phyloP scores from a whole-genome alignment of 2,329 filamentous ascomycete species.

The Coniochaeta pulveracea region DNA sequence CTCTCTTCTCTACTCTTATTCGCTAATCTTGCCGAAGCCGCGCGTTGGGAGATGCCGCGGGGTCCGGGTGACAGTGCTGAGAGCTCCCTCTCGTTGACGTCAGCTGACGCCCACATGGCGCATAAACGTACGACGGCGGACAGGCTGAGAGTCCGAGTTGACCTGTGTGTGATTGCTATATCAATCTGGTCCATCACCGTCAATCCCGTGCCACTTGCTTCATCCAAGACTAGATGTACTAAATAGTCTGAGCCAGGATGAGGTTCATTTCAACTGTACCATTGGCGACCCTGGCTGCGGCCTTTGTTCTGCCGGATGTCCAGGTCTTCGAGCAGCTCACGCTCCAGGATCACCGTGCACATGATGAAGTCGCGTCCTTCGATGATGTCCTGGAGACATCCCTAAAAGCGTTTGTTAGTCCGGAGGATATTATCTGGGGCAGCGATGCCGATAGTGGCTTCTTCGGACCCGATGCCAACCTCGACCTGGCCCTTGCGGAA shows the following conservation, averaged over 20 bases:
- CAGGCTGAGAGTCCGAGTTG: background rate
- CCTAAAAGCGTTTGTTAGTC: background rate
- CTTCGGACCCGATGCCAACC: no score
- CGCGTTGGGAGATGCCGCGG: no score
- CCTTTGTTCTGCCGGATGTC: slow-evolving; percentile 3
- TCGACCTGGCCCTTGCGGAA: no score
- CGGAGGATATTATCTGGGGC: background rate
- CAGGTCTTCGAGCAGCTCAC: background rate
- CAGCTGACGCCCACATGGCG: background rate
- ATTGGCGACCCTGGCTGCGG: slow-evolving; percentile 1
- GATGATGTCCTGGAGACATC: background rate
- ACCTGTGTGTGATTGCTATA: background rate
- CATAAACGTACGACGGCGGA: background rate
- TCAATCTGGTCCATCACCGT: background rate
- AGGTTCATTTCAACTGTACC: background rate
- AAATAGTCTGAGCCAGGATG: background rate
- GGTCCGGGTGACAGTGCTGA: no score
- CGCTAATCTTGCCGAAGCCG: no score
- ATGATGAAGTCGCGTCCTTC: background rate
- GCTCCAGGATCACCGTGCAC: background rate
- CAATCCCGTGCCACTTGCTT: no score
- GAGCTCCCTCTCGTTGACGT: slow-evolving; percentile 2
- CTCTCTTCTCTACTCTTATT: no score
- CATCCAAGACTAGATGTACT: background rate
- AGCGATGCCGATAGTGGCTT: background rate